Evolutionary conservation across 805 yeast genomes (phyloP).

Genomic region (Ogataea glucozyma): DNA sequence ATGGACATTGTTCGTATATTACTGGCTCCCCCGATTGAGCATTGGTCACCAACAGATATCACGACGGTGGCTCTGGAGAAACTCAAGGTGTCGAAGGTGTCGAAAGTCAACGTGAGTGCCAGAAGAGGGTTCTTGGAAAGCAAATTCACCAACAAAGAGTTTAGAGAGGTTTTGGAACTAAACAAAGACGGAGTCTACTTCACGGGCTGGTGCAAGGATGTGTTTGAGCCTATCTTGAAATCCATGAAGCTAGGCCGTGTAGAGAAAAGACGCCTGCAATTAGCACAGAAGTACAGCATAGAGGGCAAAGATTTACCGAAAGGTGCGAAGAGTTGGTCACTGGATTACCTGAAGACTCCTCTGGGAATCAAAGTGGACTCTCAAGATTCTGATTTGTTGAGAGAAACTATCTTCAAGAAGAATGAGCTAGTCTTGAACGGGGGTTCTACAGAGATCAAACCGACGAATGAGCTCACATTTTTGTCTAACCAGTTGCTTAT

Average conservation of each 20-base stretch:
- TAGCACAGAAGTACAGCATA: slow-evolving; percentile 55
- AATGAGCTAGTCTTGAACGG: slow-evolving; percentile 42
- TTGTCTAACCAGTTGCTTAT: slow-evolving; percentile 66
- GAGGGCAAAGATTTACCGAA: slow-evolving; percentile 6
- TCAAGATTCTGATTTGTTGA: slow-evolving; percentile 39
- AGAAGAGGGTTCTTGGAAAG: slow-evolving; percentile 84
- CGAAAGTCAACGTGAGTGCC: slow-evolving; percentile 71
- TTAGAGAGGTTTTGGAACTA: slow-evolving; percentile 77
- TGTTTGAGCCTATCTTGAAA: slow-evolving; percentile 33
- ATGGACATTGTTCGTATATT: slow-evolving; percentile 84
- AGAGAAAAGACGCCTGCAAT: slow-evolving; percentile 63
- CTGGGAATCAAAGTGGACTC: slow-evolving; percentile 44
- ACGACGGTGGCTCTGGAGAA: slow-evolving; percentile 55
- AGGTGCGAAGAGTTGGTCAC: slow-evolving; percentile 49
- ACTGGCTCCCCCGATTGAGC: slow-evolving; percentile 50
- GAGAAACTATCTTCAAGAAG: slow-evolving; percentile 48
- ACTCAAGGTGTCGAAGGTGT: slow-evolving; percentile 56
- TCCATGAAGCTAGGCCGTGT: slow-evolving; percentile 47
- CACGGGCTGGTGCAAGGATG: slow-evolving; percentile 45
- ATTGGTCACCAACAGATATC: slow-evolving; percentile 75
- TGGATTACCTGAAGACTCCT: slow-evolving; percentile 74
- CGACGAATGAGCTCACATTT: slow-evolving; percentile 37
- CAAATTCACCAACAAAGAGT: slow-evolving; percentile 90
- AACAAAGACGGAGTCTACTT: slow-evolving; percentile 48
- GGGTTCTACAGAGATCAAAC: slow-evolving; percentile 30